Percentiles rank a stretch among this genome's conserved stretches.
Conservation (phyloP, 768 basidiomycete species). For the Phanerochaete carnosa region DNA sequence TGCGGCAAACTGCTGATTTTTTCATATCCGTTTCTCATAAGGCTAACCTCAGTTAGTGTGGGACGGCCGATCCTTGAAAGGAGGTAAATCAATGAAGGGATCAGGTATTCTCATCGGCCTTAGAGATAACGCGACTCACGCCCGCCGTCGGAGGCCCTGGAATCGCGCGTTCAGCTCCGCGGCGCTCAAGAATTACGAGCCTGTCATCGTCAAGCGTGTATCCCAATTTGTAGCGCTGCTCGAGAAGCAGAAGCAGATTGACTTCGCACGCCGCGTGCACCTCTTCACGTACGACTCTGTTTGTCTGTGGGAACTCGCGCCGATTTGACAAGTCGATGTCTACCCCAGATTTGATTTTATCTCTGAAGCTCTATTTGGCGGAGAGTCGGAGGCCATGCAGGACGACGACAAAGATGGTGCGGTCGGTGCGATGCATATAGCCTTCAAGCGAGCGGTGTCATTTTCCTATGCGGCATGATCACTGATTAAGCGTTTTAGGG, state of each 20-base stretch:
- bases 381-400: slow-evolving; percentile 26
- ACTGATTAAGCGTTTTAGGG: neutral
- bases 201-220: neutral
- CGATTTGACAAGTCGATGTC: no score
- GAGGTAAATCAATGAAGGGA: no score
- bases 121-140: neutral
- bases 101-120: neutral
- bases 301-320: neutral
- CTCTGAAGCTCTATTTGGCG: slow-evolving; percentile 11
- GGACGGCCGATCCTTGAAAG: no score
- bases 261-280: slow-evolving; percentile 31
- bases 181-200: slow-evolving; percentile 7
- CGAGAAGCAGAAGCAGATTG: slow-evolving; percentile 13
- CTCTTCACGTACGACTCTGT: slow-evolving; percentile 31
- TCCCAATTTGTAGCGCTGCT: neutral
- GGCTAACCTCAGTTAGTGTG: no score
- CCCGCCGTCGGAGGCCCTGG: slow-evolving; percentile 4
- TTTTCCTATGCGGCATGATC: no score
- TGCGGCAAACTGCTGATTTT: neutral
- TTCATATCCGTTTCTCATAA: no score
- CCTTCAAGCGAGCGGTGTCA: neutral
- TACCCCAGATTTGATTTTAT: slow-evolving; percentile 30
- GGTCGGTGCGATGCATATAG: neutral
- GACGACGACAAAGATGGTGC: slow-evolving; percentile 13
- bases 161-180: slow-evolving; percentile 4